Conservation (phyloP, 495 filamentous ascomycete species). For the Beverwykella pulmonaria region DNA sequence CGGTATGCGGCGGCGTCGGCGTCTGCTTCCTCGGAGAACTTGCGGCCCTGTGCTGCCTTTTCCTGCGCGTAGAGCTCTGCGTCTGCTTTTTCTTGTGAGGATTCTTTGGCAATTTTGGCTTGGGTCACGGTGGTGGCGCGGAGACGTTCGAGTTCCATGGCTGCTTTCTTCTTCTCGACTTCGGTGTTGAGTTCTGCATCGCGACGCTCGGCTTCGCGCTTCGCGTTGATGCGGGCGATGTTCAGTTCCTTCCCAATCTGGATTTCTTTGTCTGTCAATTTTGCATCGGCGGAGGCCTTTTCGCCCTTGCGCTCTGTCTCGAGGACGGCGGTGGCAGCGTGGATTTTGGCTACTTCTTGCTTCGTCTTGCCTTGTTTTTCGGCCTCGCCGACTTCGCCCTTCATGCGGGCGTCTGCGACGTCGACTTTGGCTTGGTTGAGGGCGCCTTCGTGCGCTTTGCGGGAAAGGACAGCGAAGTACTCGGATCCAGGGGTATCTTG, state of each 20-base stretch:
- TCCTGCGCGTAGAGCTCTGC: conserved; percentile 57
- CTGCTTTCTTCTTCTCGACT: conserved; percentile 72
- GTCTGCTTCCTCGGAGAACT: conserved; percentile 42
- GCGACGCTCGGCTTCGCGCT: conserved; percentile 67
- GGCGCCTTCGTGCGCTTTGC: conserved; percentile 82
- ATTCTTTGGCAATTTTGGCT: conserved; percentile 71
- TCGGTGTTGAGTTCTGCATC: conserved; percentile 77
- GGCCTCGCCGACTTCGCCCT: conserved; percentile 77
- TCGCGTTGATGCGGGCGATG: conserved; percentile 69
- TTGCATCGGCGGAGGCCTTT: conserved; percentile 74
- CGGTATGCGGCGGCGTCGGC: conserved; percentile 42
- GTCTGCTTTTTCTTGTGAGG: conserved; percentile 73
- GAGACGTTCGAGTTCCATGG: conserved; percentile 76
- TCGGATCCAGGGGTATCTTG: conserved; percentile 74
- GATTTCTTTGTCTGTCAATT: conserved; percentile 68
- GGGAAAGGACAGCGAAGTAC: conserved; percentile 76
- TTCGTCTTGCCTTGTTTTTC: conserved; percentile 75
- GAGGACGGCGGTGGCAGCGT: conserved; percentile 76
- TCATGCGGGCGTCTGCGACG: conserved; percentile 76
- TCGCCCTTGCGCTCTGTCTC: conserved; percentile 82
- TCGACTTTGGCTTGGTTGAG: conserved; percentile 78
- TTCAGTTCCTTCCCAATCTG: conserved; percentile 70
- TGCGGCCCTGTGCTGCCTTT: conserved; percentile 40
- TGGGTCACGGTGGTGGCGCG: conserved; percentile 76
- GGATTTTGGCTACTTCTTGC: conserved; percentile 79